Conservation (phyloP, 202 grass and related monocot genomes). For the Hordeum pubiflorum region DNA sequence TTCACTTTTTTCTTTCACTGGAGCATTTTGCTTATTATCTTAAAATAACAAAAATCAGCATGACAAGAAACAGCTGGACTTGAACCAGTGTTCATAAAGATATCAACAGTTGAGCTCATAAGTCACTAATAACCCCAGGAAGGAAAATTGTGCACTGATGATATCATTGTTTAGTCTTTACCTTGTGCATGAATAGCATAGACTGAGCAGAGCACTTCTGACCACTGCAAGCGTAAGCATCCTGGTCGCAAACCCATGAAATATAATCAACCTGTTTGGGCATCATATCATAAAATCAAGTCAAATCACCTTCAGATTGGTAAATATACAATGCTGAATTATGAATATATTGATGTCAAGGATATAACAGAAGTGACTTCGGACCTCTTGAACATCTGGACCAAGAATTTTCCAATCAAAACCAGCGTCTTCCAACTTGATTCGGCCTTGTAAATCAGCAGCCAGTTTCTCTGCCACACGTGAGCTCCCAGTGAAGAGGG, state of each 20-base stretch:
- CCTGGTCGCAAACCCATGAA: constrained; percentile 97
- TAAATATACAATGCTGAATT: neutral
- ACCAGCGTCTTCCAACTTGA: constrained; percentile 96
- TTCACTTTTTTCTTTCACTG: neutral
- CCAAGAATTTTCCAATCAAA: constrained; percentile 99
- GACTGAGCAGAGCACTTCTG: constrained; percentile 99
- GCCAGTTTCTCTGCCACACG: constrained; percentile 85
- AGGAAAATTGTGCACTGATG: neutral
- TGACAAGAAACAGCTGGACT: neutral
- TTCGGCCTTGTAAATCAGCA: constrained; percentile 68
- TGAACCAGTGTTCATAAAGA: neutral
- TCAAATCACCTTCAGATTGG: constrained; percentile 29
- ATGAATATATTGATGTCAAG: neutral
- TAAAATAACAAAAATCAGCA: neutral
- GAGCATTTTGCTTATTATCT: neutral
- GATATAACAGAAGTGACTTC: neutral
- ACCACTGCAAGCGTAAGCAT: constrained; percentile 96
- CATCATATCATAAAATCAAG: constrained; percentile 20
- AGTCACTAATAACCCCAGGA: neutral
- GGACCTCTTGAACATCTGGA: constrained; percentile 95
- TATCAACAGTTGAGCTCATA: neutral
- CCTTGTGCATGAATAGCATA: constrained; percentile 94
- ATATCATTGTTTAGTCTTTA: constrained; percentile 19
- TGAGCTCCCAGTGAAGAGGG: constrained; percentile 91
- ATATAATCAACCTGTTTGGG: constrained; percentile 78